These are phyloP conservation scores for Coniochaeta pulveracea DNA, from an alignment of 2,329 filamentous ascomycete species.

Conservation along the genomic window DNA sequence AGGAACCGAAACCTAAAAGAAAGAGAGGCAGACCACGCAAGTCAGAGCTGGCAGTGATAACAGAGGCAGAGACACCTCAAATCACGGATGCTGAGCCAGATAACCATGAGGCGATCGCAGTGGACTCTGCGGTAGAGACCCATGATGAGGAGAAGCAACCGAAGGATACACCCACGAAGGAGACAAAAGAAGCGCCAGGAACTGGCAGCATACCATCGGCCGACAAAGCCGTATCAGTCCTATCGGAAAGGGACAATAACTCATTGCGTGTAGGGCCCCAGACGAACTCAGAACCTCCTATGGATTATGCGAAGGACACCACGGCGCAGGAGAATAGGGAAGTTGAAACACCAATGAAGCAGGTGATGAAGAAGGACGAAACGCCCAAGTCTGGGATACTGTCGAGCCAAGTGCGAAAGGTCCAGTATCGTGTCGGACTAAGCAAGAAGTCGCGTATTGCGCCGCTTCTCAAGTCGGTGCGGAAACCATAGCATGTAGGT, in stretches of 20 bases:
- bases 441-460: conserved; percentile 39
- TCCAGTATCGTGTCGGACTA: conserved; percentile 36
- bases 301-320: neutral
- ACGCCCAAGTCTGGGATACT: conserved; percentile 1
- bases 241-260: neutral
- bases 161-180: neutral
- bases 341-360: conserved; percentile 4
- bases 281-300: neutral
- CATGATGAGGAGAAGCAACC: neutral
- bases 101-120: neutral
- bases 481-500: no score
- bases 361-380: conserved; percentile 1
- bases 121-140: neutral
- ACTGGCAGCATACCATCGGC: no score
- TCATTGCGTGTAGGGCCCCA: neutral
- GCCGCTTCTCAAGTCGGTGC: conserved; percentile 36
- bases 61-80: conserved; percentile 1
- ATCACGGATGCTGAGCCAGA: neutral
- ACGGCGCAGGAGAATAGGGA: conserved; percentile 4
- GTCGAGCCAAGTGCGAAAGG: conserved; percentile 19
- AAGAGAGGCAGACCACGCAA: conserved; percentile 32
- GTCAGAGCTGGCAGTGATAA: conserved; percentile 11
- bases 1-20: conserved; percentile 13
- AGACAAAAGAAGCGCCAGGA: no score
- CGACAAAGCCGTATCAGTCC: no score